Evolutionary conservation across 805 yeast genomes (phyloP), one percentile per base, ranked within the genome.

Genomic region (Wickerhamiella dianesei): DNA sequence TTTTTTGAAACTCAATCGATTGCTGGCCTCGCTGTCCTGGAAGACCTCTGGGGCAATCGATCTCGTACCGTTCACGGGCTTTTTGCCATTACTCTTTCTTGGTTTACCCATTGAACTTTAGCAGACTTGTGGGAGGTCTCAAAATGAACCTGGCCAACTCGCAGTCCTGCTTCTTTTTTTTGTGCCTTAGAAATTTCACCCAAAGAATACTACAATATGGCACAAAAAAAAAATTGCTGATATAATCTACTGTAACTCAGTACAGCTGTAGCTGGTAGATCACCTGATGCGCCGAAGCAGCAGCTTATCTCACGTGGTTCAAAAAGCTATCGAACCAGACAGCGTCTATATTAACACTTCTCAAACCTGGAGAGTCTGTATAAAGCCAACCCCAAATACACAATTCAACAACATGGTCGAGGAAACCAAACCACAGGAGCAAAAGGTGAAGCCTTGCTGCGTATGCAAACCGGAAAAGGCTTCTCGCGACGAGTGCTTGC

Each of bases 401-500:
- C 32, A 25, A 25, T 25, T 25, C 6, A 12, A 6, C 32, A 25
- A 25, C 32, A 25, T 25, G 32, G 32, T 25, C 32, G 32, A 25
- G 9, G 32, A 25, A 25, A 25, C 32, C 6, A 25, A 25, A 12
- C 32, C 32, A 21, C 39, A 44, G 19, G 25, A 42, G 21, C 49
- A 48, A 36, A 80, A 85, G 61, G 94, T 94, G 53, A 89, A 88
- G 67, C 96, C 98, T 49, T 89, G 98, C 66, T 89, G 97, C 61
- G 97, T 89, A 19, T 92, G 97, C 65, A 75, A 80, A 56, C 82
- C 82, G 32, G 86, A 86, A 59, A 86, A 86, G 66, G 73, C 80
- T 50, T 63, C 67, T 20, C 75, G 97, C 60, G 98, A 89, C 59
- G 88, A 87, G 59, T 92, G 97, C 62, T 68, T 89, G 48, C 72